Conservation (phyloP, 306 rosid species). For the Quercus rubra region DNA sequence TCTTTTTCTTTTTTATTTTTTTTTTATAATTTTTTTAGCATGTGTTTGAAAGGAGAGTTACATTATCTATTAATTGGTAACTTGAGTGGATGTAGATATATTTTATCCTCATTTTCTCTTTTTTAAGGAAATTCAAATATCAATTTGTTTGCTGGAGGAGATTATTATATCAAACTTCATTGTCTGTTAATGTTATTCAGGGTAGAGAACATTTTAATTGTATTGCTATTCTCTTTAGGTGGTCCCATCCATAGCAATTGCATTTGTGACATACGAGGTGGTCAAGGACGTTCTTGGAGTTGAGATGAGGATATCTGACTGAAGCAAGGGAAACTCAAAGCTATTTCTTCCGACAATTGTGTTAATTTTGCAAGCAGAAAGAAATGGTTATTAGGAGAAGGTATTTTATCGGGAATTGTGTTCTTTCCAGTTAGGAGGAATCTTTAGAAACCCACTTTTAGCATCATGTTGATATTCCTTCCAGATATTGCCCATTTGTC, state of each 20-base stretch:
- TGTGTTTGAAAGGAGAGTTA: background rate
- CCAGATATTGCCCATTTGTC: conserved; percentile 2
- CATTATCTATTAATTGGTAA: background rate
- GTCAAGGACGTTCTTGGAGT: conserved; percentile 69
- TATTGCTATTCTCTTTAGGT: conserved; percentile 37
- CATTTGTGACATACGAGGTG: conserved; percentile 60
- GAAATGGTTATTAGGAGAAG: conserved; percentile 16
- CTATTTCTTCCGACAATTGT: background rate
- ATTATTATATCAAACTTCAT: background rate
- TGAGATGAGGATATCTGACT: conserved; percentile 62
- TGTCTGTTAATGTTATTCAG: background rate
- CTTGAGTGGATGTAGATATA: background rate
- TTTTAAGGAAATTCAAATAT: background rate
- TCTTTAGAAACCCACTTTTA: conserved; percentile 14
- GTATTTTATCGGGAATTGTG: conserved; percentile 5
- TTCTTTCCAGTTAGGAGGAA: conserved; percentile 1
- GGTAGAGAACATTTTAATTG: background rate
- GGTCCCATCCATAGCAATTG: conserved; percentile 76
- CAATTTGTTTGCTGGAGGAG: background rate
- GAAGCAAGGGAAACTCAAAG: conserved; percentile 20
- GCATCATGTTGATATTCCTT: conserved; percentile 1
- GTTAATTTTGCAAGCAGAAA: conserved; percentile 1
- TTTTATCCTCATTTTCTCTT: background rate
- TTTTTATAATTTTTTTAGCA: no score
- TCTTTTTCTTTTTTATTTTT: background rate